Evolutionary conservation across 129 eudicot genomes (phyloP).

Genomic region (Lonicera japonica): DNA sequence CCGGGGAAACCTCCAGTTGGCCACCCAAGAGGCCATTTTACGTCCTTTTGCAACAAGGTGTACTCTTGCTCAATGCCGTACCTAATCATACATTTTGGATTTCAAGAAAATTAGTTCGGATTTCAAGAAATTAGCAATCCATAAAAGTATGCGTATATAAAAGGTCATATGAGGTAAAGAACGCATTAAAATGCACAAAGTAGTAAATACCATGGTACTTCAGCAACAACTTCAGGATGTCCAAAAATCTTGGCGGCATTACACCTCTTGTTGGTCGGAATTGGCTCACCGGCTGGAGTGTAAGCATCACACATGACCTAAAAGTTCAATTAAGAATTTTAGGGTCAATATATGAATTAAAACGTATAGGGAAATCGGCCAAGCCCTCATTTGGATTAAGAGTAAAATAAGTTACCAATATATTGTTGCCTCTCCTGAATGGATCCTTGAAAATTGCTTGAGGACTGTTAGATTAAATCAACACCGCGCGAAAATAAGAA

Average conservation of each 20-base stretch:
- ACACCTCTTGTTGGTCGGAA: constrained; percentile 82
- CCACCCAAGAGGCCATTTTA: constrained; percentile 89
- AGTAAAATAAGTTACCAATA: constrained; percentile 42
- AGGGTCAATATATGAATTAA: neutral
- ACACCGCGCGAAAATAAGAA: neutral
- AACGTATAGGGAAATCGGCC: neutral
- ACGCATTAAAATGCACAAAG: neutral
- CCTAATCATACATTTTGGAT: constrained; percentile 26
- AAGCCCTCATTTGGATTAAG: neutral
- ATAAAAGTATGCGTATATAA: neutral
- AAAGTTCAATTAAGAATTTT: neutral
- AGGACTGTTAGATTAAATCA: constrained; percentile 52
- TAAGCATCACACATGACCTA: constrained; percentile 95
- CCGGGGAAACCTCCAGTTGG: constrained; percentile 85
- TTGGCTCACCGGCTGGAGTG: constrained; percentile 94
- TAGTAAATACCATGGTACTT: constrained; percentile 66
- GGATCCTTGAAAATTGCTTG: constrained; percentile 97
- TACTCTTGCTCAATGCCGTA: constrained; percentile 92
- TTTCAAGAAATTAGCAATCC: neutral
- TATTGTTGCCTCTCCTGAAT: constrained; percentile 87
- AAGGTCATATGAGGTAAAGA: neutral
- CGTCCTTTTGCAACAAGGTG: constrained; percentile 63
- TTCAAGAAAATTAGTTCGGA: neutral
- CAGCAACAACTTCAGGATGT: constrained; percentile 67
- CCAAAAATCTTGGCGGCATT: constrained; percentile 72